A percentile compares a stretch with the other conserved stretches of the same genome.
Conservation (phyloP, 2,329 filamentous ascomycete species). For the Xylariales sp. region DNA sequence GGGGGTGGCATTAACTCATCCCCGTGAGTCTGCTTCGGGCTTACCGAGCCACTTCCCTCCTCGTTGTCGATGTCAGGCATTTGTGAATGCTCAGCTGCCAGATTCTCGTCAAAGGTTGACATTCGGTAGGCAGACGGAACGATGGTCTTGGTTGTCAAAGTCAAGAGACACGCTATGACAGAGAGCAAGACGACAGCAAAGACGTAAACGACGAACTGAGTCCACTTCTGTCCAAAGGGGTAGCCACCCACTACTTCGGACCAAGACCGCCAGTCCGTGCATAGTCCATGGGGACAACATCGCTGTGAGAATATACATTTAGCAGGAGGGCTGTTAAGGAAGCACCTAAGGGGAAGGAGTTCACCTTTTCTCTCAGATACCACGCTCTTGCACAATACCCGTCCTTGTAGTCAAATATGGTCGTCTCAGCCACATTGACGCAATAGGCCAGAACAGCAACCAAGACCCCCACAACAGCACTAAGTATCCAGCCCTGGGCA, state of each 20-base stretch:
- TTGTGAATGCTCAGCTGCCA: conserved; percentile 72
- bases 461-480: conserved; percentile 86
- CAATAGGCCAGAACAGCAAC: conserved; percentile 88
- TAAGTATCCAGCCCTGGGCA: conserved; percentile 92
- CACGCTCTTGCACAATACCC: conserved; percentile 82
- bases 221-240: conserved; percentile 65
- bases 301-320: conserved; percentile 51
- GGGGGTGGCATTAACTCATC: conserved; percentile 61
- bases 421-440: conserved; percentile 87
- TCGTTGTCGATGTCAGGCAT: conserved; percentile 54
- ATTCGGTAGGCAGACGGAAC: conserved; percentile 90
- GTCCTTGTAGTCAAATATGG: conserved; percentile 90
- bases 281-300: conserved; percentile 67
- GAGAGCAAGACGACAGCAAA: conserved; percentile 77
- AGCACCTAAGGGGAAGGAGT: conserved; percentile 22
- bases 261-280: conserved; percentile 69
- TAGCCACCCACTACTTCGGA: conserved; percentile 60
- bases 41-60: conserved; percentile 59
- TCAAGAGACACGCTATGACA: conserved; percentile 79
- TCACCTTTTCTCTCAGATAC: conserved; percentile 77
- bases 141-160: conserved; percentile 90
- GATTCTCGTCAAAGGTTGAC: conserved; percentile 90
- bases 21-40: conserved; percentile 49
- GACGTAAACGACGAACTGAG: conserved; percentile 84
- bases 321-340: conserved; percentile 24